Evolutionary conservation across 2,329 filamentous ascomycete genomes (phyloP), one percentile per base, ranked within the genome.

Genomic region (Pleurostoma richardsiae): DNA sequence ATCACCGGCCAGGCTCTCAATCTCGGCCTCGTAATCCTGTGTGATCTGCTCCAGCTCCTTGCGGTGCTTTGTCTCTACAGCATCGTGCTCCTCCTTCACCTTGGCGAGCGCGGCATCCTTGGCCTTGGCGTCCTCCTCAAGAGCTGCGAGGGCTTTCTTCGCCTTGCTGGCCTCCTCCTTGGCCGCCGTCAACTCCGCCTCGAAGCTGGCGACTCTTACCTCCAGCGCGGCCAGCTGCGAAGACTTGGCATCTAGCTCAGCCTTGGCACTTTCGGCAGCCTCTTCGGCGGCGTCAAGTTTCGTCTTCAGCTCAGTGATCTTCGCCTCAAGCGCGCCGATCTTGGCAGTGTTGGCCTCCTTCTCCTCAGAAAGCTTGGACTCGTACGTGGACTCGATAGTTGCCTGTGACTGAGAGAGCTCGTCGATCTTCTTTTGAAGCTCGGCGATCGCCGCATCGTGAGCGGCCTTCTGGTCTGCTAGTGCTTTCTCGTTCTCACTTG

Each of bases 21-120:
- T 83, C 60, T 85, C 80, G n/a, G 74, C 71, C 59, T 84, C 77
- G 53, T 82, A 83, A 53, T 84, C 80, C 52, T 77, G 69, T 2
- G 79, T 80, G 46, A 85, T 62, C 50, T 73, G 74, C 60, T 77
- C 71, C 53, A 85, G 70, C 57, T 80, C 77, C 53, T 76, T 72
- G 50, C 79, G 72, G 56, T 85, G 78, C 59, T 74, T 76, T 39
- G 69, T 66, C 29, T 60, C 57, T 0, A 65, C 60, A 3, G 60
- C 53, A n/a, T 65, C 61, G 48, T 69, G 67, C 33, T 77, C 73
- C 43, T 70, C 61, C 61, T 80, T 74, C 49, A 82, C 62, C 57
- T 73, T 73, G 10, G 71, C 64, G 28, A 78, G 71, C 28, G 71
- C 67, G 28, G 66, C 68, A 6, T 77, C 76, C 59, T 78, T 79